Evolutionary conservation across 148 eudicot genomes (phyloP), one percentile per base, ranked within the genome.

Genomic region (Chenopodium album): DNA sequence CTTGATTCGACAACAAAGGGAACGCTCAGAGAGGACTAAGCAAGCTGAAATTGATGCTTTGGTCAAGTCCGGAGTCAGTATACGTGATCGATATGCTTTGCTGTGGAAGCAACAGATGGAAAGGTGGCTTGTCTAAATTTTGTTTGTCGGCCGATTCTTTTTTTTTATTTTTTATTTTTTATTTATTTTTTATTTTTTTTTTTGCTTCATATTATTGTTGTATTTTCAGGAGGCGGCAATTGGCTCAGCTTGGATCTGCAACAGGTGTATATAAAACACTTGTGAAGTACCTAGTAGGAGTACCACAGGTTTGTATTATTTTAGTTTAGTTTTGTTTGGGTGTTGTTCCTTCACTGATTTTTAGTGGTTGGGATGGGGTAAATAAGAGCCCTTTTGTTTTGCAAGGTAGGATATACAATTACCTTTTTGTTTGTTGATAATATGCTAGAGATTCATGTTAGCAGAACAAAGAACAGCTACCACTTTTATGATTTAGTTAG

Each of bases 61-160:
- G 81, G 83, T 91, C 48, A 88, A 85, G 75, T 89, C 98, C 84
- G 98, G 99, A 76, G 92, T 94, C 78, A 92, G 97, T 82, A 94
- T 96, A 84, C 92, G 83, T 80, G 98, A 96, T 79, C 91, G 89
- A 69, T 96, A 96, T 89, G 91, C 94, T 84, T 78, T 96, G 78
- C 88, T 96, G 70, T 96, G 99, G 99, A 88, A 90, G 60, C 99
- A 96, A 83, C 99, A 94, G 82, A 96, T 96, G 99, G 99, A 96
- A 84, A 88, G 99, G 99, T 94, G 80, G 64, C 44, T 20, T 77
- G 32, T 26, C 54, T 72, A 71, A 34, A 31, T 28, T 71, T 54
- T 44, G 29, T 76, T 74, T 79, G 19, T 63, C 63, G 32, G 23
- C 63, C 26, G 22, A 64, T 63, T 47, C 59, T 23, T 29, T 12